phyloP scores from a whole-genome alignment of 169 alveolate species.

The Babesia gibsoni region DNA sequence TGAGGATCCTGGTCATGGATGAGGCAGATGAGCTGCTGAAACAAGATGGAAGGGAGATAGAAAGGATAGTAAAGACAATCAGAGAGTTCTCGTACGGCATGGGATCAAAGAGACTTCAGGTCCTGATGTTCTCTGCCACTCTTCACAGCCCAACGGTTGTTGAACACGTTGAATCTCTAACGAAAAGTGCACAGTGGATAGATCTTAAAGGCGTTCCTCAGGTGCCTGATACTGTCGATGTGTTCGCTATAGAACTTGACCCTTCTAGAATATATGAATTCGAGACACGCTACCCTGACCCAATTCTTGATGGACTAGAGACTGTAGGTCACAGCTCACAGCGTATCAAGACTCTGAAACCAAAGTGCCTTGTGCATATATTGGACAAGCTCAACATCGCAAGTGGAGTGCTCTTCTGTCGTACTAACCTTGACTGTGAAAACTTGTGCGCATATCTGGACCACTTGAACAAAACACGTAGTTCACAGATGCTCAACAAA shows the following conservation, averaged over 20 bases:
- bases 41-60: slow-evolving; percentile 16
- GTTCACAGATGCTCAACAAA: slow-evolving; percentile 33
- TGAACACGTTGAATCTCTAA: slow-evolving; percentile 49
- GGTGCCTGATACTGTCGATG: slow-evolving; percentile 59
- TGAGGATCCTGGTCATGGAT: slow-evolving; percentile 50
- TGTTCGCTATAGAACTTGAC: slow-evolving; percentile 47
- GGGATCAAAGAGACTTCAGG: slow-evolving; percentile 42
- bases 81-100: slow-evolving; percentile 7
- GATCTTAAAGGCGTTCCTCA: slow-evolving; percentile 61
- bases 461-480: slow-evolving; percentile 40
- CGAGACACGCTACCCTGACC: slow-evolving; percentile 27
- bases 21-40: slow-evolving; percentile 66
- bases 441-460: slow-evolving; percentile 54
- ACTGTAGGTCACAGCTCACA: slow-evolving; percentile 51
- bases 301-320: slow-evolving; percentile 24
- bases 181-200: slow-evolving; percentile 53
- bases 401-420: slow-evolving; percentile 57
- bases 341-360: slow-evolving; percentile 47
- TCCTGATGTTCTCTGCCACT: slow-evolving; percentile 63
- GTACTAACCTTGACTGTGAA: slow-evolving; percentile 66
- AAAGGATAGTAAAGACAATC: slow-evolving; percentile 20
- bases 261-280: slow-evolving; percentile 18
- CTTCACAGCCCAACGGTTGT: slow-evolving; percentile 54
- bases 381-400: slow-evolving; percentile 56
- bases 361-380: slow-evolving; percentile 46